Percentiles rank a stretch among this genome's conserved stretches.
These are phyloP conservation scores for Pyronema omphalodes DNA, from an alignment of 495 filamentous ascomycete species.

Conservation along the genomic window DNA sequence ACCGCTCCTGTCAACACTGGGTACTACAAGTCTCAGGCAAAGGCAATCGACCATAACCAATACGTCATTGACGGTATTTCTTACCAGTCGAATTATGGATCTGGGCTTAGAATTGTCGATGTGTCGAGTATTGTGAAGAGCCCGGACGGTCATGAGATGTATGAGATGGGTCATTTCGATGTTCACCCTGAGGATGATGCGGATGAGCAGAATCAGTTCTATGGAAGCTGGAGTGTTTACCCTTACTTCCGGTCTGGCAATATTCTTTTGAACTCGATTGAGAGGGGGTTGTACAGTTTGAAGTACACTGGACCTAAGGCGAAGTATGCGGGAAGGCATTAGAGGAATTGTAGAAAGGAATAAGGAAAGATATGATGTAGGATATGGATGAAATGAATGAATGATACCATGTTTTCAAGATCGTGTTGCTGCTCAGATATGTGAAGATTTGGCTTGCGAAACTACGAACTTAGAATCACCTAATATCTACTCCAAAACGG, in stretches of 20 bases:
- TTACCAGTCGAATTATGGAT: constrained; percentile 42
- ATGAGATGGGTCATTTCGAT: constrained; percentile 40
- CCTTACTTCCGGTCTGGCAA: constrained; percentile 37
- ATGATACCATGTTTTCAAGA: no score
- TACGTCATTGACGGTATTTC: constrained; percentile 35
- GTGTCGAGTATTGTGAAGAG: constrained; percentile 34
- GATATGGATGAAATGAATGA: no score
- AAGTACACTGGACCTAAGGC: constrained; percentile 9
- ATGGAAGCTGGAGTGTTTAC: constrained; percentile 39
- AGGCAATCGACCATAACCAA: constrained; percentile 44
- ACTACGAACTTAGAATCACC: no score
- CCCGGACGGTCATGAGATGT: constrained; percentile 34
- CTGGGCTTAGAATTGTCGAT: constrained; percentile 40
- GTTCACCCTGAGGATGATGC: constrained; percentile 43
- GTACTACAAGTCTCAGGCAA: constrained; percentile 32
- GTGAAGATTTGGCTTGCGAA: no score
- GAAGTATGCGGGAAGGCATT: not conserved
- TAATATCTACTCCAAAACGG: no score
- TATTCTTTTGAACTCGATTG: constrained; percentile 40
- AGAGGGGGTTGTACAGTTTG: constrained; percentile 38
- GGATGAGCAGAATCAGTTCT: constrained; percentile 34
- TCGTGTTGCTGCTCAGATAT: no score
- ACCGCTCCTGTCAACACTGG: constrained; percentile 35
- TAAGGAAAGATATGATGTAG: no score
- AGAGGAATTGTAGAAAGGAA: no score